Conservation (phyloP, 306 rosid genomes). For the Rubus parviflorus region DNA sequence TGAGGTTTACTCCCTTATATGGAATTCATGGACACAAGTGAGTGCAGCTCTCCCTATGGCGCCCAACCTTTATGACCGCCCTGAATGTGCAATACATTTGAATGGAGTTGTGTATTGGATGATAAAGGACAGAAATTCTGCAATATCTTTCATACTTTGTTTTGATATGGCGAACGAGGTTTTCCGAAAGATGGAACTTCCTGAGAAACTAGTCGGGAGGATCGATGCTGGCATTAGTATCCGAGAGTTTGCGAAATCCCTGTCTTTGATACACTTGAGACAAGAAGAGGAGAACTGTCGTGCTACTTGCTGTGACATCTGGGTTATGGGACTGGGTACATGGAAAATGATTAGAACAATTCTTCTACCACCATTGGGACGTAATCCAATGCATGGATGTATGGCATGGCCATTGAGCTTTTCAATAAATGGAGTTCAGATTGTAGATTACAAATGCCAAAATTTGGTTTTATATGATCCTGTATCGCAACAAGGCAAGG, state of each 20-base stretch:
- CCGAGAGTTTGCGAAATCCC: not conserved
- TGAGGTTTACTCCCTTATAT: not conserved
- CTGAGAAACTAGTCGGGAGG: not conserved
- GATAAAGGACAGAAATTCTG: too few species aligned
- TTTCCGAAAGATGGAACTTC: not conserved
- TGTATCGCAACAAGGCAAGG: not conserved
- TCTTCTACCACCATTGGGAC: not conserved
- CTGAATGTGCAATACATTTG: not conserved
- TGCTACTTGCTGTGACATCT: not conserved
- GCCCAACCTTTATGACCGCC: too few species aligned
- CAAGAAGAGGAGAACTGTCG: not conserved
- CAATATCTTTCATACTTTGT: not conserved
- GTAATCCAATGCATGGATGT: not conserved
- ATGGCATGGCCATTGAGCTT: not conserved
- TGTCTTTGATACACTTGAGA: not conserved
- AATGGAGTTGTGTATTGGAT: not conserved
- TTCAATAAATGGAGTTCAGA: not conserved
- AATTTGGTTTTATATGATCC: not conserved
- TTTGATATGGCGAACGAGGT: not conserved
- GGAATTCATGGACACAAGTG: not conserved
- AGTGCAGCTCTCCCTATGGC: not conserved
- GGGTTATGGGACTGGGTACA: not conserved
- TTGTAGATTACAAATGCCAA: not conserved
- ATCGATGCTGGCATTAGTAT: not conserved
- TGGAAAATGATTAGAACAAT: not conserved